phyloP scores from a whole-genome alignment of 1,284 basidiomycete genomes.

The Prillingera fragicola region DNA sequence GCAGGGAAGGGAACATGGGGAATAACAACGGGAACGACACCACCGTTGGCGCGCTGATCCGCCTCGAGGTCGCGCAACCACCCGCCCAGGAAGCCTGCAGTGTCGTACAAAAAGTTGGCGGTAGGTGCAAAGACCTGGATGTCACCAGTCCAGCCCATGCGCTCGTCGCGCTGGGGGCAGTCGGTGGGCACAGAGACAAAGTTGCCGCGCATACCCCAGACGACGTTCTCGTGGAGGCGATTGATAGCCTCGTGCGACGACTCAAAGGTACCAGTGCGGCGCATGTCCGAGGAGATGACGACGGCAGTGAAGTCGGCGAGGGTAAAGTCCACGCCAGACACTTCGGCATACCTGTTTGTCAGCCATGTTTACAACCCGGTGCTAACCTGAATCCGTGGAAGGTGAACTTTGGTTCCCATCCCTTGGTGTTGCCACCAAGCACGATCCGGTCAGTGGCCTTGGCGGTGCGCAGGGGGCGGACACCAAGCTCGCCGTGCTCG shows the following conservation, averaged over 20 bases:
- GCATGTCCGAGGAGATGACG: constrained; percentile 30
- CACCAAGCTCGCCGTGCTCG: constrained; percentile 32
- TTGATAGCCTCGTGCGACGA: constrained; percentile 32
- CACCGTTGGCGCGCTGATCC: constrained; percentile 19
- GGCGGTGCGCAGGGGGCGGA: constrained; percentile 21
- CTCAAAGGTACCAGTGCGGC: constrained; percentile 27
- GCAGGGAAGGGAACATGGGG: constrained; percentile 15
- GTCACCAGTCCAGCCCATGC: constrained; percentile 43
- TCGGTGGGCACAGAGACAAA: constrained; percentile 40
- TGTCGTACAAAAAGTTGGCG: constrained; percentile 34
- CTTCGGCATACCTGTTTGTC: constrained; percentile 13
- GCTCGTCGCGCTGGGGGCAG: constrained; percentile 43
- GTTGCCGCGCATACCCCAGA: constrained; percentile 32
- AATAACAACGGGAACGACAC: constrained; percentile 29
- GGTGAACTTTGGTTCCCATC: constrained; percentile 25
- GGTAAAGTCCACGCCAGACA: constrained; percentile 15
- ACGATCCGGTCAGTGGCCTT: constrained; percentile 19
- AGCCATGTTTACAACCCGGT: neutral
- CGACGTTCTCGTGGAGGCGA: constrained; percentile 31
- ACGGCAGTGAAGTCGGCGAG: constrained; percentile 21
- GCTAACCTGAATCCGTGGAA: constrained; percentile 30
- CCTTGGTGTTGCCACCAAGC: constrained; percentile 6
- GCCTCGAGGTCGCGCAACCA: constrained; percentile 34
- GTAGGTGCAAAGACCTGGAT: constrained; percentile 37
- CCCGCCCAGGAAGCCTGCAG: constrained; percentile 20